phyloP scores from a whole-genome alignment of 352 stramenopile genomes.

The Phytopythium mirpurense region DNA sequence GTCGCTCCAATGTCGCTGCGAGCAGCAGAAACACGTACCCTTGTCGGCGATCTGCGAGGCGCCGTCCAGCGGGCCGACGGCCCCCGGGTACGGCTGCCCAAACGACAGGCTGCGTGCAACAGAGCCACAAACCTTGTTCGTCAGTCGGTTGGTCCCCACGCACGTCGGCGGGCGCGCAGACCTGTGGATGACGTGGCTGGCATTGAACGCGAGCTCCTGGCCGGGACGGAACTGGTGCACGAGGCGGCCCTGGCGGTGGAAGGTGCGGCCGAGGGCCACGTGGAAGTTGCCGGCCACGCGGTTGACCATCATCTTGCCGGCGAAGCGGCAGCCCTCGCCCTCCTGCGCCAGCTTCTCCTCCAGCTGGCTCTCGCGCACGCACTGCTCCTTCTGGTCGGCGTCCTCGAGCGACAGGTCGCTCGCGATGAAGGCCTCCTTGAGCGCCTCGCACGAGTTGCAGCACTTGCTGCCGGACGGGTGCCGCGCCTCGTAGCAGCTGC shows the following conservation, averaged over 20 bases:
- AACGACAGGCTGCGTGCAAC: slow-evolving; percentile 72
- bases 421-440: slow-evolving; percentile 81
- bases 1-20: background rate
- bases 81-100: slow-evolving; percentile 40
- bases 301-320: slow-evolving; percentile 82
- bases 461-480: slow-evolving; percentile 66
- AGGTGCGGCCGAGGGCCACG: slow-evolving; percentile 73
- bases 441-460: slow-evolving; percentile 80
- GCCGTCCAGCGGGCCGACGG: slow-evolving; percentile 45
- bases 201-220: slow-evolving; percentile 75
- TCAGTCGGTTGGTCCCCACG: background rate
- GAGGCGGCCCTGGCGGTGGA: slow-evolving; percentile 68
- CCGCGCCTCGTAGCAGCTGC: slow-evolving; percentile 91
- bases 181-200: slow-evolving; percentile 74
- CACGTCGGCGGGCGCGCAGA: slow-evolving; percentile 5
- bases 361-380: slow-evolving; percentile 51
- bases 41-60: slow-evolving; percentile 38
- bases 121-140: background rate
- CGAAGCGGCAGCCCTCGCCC: slow-evolving; percentile 75
- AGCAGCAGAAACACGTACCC: slow-evolving; percentile 19
- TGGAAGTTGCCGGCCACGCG: slow-evolving; percentile 85
- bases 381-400: slow-evolving; percentile 76
- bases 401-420: slow-evolving; percentile 70
- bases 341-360: slow-evolving; percentile 70
- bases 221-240: slow-evolving; percentile 82